A percentile compares a stretch with the other conserved stretches of the same genome.
These are phyloP conservation scores for Plasmodium gonderi DNA, from an alignment of 169 alveolate genomes.

Conservation along the genomic window DNA sequence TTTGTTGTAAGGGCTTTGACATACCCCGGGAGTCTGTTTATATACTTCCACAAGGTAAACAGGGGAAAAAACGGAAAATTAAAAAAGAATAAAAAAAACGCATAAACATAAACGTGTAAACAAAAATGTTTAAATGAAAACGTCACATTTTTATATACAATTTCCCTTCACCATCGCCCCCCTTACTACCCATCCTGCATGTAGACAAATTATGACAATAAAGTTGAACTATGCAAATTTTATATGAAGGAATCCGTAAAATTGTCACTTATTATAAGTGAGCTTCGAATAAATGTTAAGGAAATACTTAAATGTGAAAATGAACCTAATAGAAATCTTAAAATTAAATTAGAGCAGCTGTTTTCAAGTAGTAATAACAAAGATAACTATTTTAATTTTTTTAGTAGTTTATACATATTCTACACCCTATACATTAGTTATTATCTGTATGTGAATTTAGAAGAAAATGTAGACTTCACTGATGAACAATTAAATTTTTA, in stretches of 20 bases:
- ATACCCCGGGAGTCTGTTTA: slow-evolving; percentile 65
- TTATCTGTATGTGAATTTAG: slow-evolving; percentile 51
- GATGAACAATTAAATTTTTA: slow-evolving; percentile 57
- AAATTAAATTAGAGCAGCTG: slow-evolving; percentile 30
- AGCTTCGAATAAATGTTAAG: slow-evolving; percentile 8
- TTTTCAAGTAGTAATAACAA: slow-evolving; percentile 44
- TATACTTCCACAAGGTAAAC: slow-evolving; percentile 47
- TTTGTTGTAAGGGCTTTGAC: slow-evolving; percentile 67
- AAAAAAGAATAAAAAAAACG: neutral
- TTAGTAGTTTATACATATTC: slow-evolving; percentile 55
- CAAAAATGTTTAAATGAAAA: neutral
- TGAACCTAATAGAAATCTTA: neutral
- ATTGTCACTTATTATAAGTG: slow-evolving; percentile 24
- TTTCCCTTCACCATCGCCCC: neutral
- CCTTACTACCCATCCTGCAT: neutral
- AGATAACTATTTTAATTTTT: slow-evolving; percentile 50
- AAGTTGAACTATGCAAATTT: slow-evolving; percentile 49
- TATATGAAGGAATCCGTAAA: slow-evolving; percentile 46
- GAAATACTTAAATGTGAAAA: slow-evolving; percentile 2
- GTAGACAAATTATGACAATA: slow-evolving; percentile 67
- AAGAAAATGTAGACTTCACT: slow-evolving; percentile 38
- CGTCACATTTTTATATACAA: neutral
- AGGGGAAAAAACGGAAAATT: neutral
- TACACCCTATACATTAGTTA: slow-evolving; percentile 58
- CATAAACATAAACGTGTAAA: neutral